Evolutionary conservation across 2,329 filamentous ascomycete genomes (phyloP).

Genomic region (Trichoderma koningii): DNA sequence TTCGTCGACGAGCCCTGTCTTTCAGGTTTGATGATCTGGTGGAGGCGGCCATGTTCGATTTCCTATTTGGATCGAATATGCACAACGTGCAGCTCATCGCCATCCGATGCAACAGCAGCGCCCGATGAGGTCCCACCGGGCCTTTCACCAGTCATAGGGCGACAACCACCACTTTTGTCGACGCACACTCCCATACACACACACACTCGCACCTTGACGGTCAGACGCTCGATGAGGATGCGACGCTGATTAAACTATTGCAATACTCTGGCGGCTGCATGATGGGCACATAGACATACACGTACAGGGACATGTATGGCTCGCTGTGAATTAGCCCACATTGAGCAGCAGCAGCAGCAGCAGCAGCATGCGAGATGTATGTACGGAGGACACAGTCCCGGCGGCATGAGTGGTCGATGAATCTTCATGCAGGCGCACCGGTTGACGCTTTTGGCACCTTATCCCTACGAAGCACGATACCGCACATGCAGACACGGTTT

Average conservation of each 20-base stretch:
- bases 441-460: background rate
- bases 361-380: conserved; percentile 10
- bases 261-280: background rate
- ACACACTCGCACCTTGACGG: background rate
- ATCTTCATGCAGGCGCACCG: conserved; percentile 5
- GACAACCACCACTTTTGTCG: background rate
- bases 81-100: conserved; percentile 21
- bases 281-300: background rate
- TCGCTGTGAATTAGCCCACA: background rate
- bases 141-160: conserved; percentile 1
- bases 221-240: too few relatives aligned
- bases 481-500: background rate
- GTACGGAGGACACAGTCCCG: background rate
- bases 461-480: background rate
- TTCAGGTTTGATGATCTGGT: conserved; percentile 14
- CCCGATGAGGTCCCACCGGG: conserved; percentile 9
- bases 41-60: conserved; percentile 14
- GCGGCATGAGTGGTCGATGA: background rate
- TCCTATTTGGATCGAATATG: conserved; percentile 25
- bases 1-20: background rate
- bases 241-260: background rate
- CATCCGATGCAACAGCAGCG: conserved; percentile 14
- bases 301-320: too few relatives aligned
- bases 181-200: background rate
- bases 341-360: background rate